Evolutionary conservation across 2,329 filamentous ascomycete genomes (phyloP), one percentile per base, ranked within the genome.

Genomic region (Fusarium sp.): DNA sequence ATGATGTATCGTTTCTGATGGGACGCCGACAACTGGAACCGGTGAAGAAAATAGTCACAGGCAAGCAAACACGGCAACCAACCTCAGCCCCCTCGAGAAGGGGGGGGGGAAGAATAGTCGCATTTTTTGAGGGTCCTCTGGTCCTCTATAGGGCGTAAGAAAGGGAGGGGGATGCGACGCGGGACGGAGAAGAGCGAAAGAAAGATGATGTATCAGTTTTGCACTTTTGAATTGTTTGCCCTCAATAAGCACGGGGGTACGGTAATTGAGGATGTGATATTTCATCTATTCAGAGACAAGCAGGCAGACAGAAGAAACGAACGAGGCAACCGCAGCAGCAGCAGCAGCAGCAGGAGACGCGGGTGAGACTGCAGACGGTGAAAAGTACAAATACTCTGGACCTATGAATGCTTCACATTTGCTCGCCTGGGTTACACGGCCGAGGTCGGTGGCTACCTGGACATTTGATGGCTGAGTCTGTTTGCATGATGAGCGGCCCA

Each of bases 201-300:
- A 58, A 20, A 38, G 52, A 42, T 76, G 74, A 76, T 66, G 37
- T 69, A 73, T 76, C 74, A 75, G 67, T 56, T 76, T 67, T 54
- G 13, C 45, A 11, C 27, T 9, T 40, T 62, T 40, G 14, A 31
- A 37, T 52, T 34, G 40, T 62, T 66, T 18, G 38, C 4, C 42
- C 42, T 47, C 42, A 47, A 47, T 34, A 34, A 42, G 42, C 42
- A 47, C 22, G 42, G 42, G 22, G 22, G 31, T 34, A 34, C 10
- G 31, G 31, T 14, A 45, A 18, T 13, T 29, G 10, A 37, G 34
- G 24, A 37, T 20, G 42, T 61, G 56, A 54, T 24, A 34, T 20
- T 20, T 34, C 47, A 20, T 22, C 22, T 24, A 24, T 47, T 42
- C 20, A 20, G 57, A 37, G 31, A 37, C 34, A 58, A 20, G 11